phyloP scores from a whole-genome alignment of 2,329 filamentous ascomycete genomes.

The Penicillium sp. region DNA sequence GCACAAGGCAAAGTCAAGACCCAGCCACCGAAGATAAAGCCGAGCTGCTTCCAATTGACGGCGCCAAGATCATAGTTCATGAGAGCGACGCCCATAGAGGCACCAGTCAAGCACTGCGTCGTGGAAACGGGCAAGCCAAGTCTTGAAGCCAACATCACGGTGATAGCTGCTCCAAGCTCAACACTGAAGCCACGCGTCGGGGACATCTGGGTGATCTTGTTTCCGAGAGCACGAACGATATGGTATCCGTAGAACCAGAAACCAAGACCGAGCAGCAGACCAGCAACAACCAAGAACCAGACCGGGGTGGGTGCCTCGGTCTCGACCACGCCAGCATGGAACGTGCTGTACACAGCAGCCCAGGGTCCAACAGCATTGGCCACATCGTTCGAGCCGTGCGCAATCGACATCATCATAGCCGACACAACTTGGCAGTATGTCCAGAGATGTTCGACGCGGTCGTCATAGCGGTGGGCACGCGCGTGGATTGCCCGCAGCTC shows the following conservation, averaged over 20 bases:
- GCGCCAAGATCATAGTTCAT: slow-evolving; percentile 40
- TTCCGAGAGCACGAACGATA: slow-evolving; percentile 42
- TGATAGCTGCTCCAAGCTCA: slow-evolving; percentile 44
- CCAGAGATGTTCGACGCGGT: slow-evolving; percentile 49
- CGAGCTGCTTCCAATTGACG: slow-evolving; percentile 46
- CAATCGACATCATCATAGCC: slow-evolving; percentile 45
- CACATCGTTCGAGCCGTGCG: slow-evolving; percentile 48
- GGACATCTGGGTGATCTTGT: slow-evolving; percentile 43
- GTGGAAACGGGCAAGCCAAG: slow-evolving; percentile 34
- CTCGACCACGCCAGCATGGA: slow-evolving; percentile 29
- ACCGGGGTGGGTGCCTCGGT: slow-evolving; percentile 36
- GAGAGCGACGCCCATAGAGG: slow-evolving; percentile 37
- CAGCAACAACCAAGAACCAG: slow-evolving; percentile 41
- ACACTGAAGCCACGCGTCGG: slow-evolving; percentile 33
- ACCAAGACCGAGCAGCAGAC: slow-evolving; percentile 39
- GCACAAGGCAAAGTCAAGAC: slow-evolving; percentile 45
- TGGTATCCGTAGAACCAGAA: slow-evolving; percentile 45
- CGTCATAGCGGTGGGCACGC: slow-evolving; percentile 46
- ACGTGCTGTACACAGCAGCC: slow-evolving; percentile 33
- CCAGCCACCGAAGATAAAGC: slow-evolving; percentile 47
- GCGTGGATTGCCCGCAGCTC: slow-evolving; percentile 39
- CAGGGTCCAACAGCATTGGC: slow-evolving; percentile 46
- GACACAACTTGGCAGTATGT: slow-evolving; percentile 45
- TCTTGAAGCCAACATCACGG: slow-evolving; percentile 36
- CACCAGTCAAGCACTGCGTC: slow-evolving; percentile 39